phyloP scores from a whole-genome alignment of 331 rosid genomes.

The Quercus tomentella region DNA sequence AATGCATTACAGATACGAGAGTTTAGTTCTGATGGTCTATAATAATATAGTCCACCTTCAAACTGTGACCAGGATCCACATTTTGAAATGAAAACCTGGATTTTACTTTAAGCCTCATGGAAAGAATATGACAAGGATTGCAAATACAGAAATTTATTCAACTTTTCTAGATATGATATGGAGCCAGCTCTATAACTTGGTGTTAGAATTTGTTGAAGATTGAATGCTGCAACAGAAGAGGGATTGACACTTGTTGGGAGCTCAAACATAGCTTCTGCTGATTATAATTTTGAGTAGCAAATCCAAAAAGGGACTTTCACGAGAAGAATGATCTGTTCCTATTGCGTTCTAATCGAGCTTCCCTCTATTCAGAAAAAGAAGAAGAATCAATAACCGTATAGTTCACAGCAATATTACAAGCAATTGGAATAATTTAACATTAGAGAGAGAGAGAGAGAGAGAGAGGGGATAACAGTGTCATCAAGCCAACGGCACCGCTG shows the following conservation, averaged over 20 bases:
- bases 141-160: background rate
- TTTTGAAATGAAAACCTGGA: background rate
- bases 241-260: background rate
- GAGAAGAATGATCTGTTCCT: constrained; percentile 80
- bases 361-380: constrained; percentile 53
- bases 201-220: background rate
- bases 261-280: background rate
- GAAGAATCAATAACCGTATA: background rate
- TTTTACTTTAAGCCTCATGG: background rate
- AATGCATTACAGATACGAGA: background rate
- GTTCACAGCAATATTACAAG: background rate
- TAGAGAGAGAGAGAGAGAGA: background rate
- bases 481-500: background rate
- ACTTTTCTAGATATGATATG: background rate
- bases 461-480: too few relatives aligned
- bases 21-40: background rate
- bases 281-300: background rate
- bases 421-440: background rate
- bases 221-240: background rate
- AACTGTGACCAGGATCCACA: background rate
- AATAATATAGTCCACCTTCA: background rate
- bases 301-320: constrained; percentile 30
- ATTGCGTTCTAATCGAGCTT: constrained; percentile 90
- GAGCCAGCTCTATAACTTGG: background rate
- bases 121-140: background rate